Percentiles rank a stretch among this genome's conserved stretches.
phyloP scores from a whole-genome alignment of 1,284 basidiomycete genomes.

The Serendipita sp. region DNA sequence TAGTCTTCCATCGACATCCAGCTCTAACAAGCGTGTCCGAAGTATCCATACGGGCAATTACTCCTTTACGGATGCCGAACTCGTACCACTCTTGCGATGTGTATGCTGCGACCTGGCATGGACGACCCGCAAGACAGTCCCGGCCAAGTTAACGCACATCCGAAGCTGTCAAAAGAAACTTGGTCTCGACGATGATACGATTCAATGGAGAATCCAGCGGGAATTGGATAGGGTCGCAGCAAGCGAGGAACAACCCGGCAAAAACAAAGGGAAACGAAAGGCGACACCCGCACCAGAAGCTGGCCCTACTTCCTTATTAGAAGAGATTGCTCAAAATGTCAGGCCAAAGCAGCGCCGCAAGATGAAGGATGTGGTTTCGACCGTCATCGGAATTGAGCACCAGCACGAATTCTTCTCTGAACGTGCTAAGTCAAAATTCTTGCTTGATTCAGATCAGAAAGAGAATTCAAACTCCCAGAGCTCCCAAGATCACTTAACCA shows the following conservation, averaged over 20 bases:
- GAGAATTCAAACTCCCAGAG: not conserved
- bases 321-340: constrained; percentile 11
- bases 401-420: constrained; percentile 13
- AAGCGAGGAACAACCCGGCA: constrained; percentile 29
- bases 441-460: not conserved
- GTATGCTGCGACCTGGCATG: constrained; percentile 50
- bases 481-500: constrained; percentile 12
- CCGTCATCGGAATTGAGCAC: constrained; percentile 8
- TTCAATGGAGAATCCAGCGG: constrained; percentile 36
- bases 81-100: constrained; percentile 40
- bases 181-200: constrained; percentile 36
- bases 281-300: constrained; percentile 19
- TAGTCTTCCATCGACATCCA: not conserved
- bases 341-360: constrained; percentile 25
- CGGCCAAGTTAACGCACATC: constrained; percentile 52
- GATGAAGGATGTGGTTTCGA: constrained; percentile 28
- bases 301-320: constrained; percentile 38
- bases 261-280: constrained; percentile 29
- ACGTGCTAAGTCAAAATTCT: not conserved
- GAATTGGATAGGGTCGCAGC: constrained; percentile 26
- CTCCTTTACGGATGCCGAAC: constrained; percentile 16
- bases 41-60: not conserved
- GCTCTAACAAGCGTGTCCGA: not conserved
- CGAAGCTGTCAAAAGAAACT: constrained; percentile 49
- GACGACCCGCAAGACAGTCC: constrained; percentile 48